These are phyloP conservation scores for Ramaria sp. DNA, from an alignment of 768 basidiomycete species.

Conservation along the genomic window DNA sequence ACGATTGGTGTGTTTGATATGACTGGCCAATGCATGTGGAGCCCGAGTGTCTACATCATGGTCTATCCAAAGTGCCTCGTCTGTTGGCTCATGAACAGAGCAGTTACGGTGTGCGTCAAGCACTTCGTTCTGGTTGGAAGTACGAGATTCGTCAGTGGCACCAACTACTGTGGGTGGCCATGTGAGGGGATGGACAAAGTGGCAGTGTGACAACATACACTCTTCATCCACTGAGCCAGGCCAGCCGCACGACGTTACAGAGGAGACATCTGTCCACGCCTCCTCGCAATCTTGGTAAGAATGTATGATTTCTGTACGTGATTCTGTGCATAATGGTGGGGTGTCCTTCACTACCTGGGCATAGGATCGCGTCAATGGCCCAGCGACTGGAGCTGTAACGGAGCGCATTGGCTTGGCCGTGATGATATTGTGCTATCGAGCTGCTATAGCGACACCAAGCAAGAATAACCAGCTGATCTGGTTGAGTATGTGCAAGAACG, in stretches of 20 bases:
- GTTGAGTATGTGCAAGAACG: too few relatives aligned
- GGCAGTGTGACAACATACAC: neutral
- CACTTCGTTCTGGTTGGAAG: neutral
- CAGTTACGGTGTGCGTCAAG: neutral
- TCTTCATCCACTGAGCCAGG: neutral
- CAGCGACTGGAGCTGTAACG: neutral
- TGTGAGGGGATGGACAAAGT: neutral
- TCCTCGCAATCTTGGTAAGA: neutral
- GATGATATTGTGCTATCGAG: too few relatives aligned
- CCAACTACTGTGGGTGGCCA: neutral
- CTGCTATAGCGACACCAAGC: too few relatives aligned
- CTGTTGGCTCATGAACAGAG: neutral
- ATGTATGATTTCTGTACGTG: neutral
- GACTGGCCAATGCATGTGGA: neutral
- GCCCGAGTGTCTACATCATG: neutral
- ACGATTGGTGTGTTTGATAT: neutral
- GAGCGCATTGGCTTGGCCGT: too few relatives aligned
- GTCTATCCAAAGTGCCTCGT: neutral
- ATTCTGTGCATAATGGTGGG: neutral
- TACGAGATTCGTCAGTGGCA: neutral
- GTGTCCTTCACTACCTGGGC: neutral
- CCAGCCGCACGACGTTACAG: neutral
- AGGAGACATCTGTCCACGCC: neutral
- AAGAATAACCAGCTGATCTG: too few relatives aligned
- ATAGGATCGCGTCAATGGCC: neutral